Conservation (phyloP, 2,329 filamentous ascomycete genomes). For the Talaromyces piceae region DNA sequence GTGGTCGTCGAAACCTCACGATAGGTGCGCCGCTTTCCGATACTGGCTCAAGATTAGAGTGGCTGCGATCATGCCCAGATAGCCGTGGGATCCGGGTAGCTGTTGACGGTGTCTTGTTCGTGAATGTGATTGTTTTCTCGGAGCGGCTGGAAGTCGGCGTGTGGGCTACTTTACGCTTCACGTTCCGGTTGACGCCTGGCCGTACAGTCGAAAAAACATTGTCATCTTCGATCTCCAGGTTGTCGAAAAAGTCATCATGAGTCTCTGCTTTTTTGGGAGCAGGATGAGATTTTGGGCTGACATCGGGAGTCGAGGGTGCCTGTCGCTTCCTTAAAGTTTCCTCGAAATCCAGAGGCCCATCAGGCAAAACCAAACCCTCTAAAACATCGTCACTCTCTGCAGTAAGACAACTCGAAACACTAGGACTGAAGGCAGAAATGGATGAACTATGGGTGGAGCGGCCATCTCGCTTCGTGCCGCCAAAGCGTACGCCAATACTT, state of each 20-base stretch:
- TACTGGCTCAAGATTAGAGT: slow-evolving; percentile 77
- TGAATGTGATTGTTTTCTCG: slow-evolving; percentile 83
- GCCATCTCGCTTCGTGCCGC: slow-evolving; percentile 73
- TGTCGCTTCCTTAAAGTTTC: slow-evolving; percentile 69
- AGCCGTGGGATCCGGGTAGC: slow-evolving; percentile 73
- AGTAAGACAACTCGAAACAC: slow-evolving; percentile 83
- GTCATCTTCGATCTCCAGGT: slow-evolving; percentile 77
- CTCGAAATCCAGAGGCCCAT: slow-evolving; percentile 73
- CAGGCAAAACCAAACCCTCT: slow-evolving; percentile 78
- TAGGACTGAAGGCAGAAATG: slow-evolving; percentile 82
- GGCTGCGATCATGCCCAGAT: slow-evolving; percentile 61
- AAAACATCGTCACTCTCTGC: slow-evolving; percentile 88
- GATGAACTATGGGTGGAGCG: slow-evolving; percentile 78
- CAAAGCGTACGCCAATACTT: slow-evolving; percentile 83
- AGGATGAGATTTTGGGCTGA: slow-evolving; percentile 22
- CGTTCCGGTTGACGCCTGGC: slow-evolving; percentile 79
- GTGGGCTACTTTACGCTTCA: slow-evolving; percentile 71
- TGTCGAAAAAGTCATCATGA: slow-evolving; percentile 73
- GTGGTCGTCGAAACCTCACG: slow-evolving; percentile 53
- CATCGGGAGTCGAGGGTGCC: slow-evolving; percentile 28
- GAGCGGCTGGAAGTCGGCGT: slow-evolving; percentile 60
- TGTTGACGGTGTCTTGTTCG: slow-evolving; percentile 58
- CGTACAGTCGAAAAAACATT: slow-evolving; percentile 75
- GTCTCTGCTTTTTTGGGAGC: slow-evolving; percentile 20
- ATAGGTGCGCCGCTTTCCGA: slow-evolving; percentile 78